Evolutionary conservation across 2,329 filamentous ascomycete genomes (phyloP), one percentile per base, ranked within the genome.

Genomic region (Colletotrichum destructivum): DNA sequence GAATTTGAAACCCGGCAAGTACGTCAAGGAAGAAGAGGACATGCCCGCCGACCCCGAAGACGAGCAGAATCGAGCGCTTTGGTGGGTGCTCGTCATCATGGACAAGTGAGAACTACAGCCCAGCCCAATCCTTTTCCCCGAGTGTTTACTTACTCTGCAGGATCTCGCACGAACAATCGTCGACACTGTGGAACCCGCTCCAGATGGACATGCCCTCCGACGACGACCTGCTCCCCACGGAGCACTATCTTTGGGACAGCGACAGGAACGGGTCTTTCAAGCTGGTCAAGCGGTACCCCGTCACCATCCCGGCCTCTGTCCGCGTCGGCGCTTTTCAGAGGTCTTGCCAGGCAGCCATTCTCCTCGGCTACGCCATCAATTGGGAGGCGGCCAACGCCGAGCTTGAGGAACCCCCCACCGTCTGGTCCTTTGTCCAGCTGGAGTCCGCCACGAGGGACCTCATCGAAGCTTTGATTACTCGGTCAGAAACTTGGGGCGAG

Each of bases 81-180:
- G 84, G 79, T 85, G 84, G 84, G 81, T 79, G 2, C 76, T 85
- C 52, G 82, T 85, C 69, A 82, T 85, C 21, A 76, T 85, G 40
- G 84, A 85, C 69, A 82, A 84, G 82, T 83, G 74, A 78, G 81
- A 78, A 15, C 44, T n/a, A 26, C 26, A 26, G 26, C 26, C 26
- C 26, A 26, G 16, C 31, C 21, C 26, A 44, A 23, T n/a, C 31
- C 47, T 23, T 56, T 46, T 2, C 7, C 26, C 26, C 26, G 26
- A 1, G 42, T 7, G n/a, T 18, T 60, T 42, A 54, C 73, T 72
- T 44, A 73, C 62, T 21, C 4, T n/a, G n/a, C 18, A 78, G 77
- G 46, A 76, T 81, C 46, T 74, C 79, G 40, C 80, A 81, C 51
- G 77, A 80, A 52, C 79, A 82, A 68, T 77, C 75, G 59, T 74